Base-by-base conservation (phyloP, 768 basidiomycete species). In the Boletus edulis region DNA sequence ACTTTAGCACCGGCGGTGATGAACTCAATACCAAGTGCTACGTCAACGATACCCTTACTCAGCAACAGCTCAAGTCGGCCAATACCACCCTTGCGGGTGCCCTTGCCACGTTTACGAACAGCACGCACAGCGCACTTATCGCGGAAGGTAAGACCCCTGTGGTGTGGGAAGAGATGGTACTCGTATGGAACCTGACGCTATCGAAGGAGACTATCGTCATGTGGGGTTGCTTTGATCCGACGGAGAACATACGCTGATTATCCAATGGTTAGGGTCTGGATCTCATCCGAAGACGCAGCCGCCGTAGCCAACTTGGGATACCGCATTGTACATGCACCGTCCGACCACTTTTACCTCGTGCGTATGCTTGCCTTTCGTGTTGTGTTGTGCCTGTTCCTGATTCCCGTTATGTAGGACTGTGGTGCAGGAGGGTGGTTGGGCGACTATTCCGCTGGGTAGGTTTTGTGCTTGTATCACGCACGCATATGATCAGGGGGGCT, bases 1-100 rank as follows among this genome's bases (percentile, higher is more conserved):
- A 89, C 57, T 85, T 94, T 61, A 81, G 82, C 59, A 89, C 90
- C 0, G 93, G 93, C 0, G 92, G 93, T 0, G 92, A 94, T 58
- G 91, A 93, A 61, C 66, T 93, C 56, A 92, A 93, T 55, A 67
- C 70, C 3, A 75, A 75, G 14, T 90, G 89, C 66, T 92, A 90
- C 61, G 66, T 67, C 3, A 65, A 86, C 18, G 91, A 94, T 64
- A 63, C 74, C 1, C 69, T 75, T 57, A 88, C 88, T 0, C 82
- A 84, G 58, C 68, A 73, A 0, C 79, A 81, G 4, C 73, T 93
- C 44, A 72, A 72, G n/a, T 51, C 63, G 3, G 77, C 70, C 40
- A 79, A 78, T 5, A 73, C 73, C 64, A 88, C 83, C 1, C 63
- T 94, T 11, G 75, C 82, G 35, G 72, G 87, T 51, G 89, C 89